Evolutionary conservation across 495 filamentous ascomycete genomes (phyloP).

Genomic region (Neurospora tetrasperma): DNA sequence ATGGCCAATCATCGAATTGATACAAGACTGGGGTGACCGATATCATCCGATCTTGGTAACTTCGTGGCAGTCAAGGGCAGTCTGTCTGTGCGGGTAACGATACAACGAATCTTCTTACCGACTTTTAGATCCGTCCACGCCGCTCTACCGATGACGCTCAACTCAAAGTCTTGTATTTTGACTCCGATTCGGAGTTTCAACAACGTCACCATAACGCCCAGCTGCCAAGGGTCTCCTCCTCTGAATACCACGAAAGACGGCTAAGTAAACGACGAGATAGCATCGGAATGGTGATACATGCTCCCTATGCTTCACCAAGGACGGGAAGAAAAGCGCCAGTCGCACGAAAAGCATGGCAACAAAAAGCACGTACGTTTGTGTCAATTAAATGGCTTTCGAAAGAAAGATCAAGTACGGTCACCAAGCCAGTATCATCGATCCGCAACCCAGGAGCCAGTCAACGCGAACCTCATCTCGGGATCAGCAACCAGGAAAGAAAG

Average conservation of each 20-base stretch:
- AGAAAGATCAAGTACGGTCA: not conserved
- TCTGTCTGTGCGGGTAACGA: not conserved
- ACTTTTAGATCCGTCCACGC: not conserved
- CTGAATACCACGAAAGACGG: not conserved
- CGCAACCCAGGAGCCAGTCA: not conserved
- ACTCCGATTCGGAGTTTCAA: not conserved
- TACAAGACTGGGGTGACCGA: not conserved
- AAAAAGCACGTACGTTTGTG: not conserved
- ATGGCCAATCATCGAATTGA: not conserved
- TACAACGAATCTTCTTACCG: no score
- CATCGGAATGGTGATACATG: not conserved
- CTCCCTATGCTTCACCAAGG: not conserved
- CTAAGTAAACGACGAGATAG: not conserved
- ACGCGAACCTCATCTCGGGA: no score
- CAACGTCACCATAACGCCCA: no score
- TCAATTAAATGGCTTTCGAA: not conserved
- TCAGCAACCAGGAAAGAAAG: no score
- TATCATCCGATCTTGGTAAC: not conserved
- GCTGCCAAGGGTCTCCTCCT: no score
- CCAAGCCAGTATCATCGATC: not conserved
- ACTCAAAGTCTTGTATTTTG: rapidly evolving
- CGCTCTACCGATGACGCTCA: not conserved
- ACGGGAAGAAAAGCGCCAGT: not conserved
- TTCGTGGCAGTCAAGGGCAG: not conserved
- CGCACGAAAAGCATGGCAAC: not conserved